Conservation (phyloP, 352 stramenopile genomes). For the Globisporangium cystogenes region DNA sequence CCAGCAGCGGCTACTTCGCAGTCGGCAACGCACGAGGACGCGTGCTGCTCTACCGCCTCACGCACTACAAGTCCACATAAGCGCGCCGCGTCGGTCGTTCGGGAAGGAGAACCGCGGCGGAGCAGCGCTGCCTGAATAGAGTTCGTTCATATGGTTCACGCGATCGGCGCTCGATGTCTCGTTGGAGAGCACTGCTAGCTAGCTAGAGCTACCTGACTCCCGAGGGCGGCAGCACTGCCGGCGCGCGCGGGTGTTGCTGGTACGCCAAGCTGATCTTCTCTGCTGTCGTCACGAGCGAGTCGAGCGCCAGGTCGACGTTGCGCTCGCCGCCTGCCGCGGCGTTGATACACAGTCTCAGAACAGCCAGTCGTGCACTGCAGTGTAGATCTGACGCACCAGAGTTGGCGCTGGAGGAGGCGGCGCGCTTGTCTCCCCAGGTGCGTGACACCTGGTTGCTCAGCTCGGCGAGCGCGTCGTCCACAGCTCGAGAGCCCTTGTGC, state of each 20-base stretch:
- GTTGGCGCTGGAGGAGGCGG: conserved; percentile 3
- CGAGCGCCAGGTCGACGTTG: conserved; percentile 43
- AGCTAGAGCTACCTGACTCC: no score
- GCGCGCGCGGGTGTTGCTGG: conserved; percentile 16
- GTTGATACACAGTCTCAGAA: background rate
- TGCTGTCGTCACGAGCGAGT: conserved; percentile 54
- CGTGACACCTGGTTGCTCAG: conserved; percentile 51
- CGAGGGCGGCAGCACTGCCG: background rate
- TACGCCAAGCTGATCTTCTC: conserved; percentile 56
- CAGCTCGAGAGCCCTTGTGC: conserved; percentile 31
- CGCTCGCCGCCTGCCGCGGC: conserved; percentile 16
- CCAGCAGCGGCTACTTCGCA: conserved; percentile 91
- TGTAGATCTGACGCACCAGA: background rate
- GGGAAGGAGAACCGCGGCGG: no score
- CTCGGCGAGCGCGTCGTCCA: conserved; percentile 57
- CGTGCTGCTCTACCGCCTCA: conserved; percentile 95
- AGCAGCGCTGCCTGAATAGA: background rate
- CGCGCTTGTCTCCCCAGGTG: conserved; percentile 22
- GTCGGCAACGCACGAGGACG: conserved; percentile 96
- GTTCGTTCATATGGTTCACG: background rate
- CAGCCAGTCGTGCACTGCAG: background rate
- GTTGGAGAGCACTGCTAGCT: background rate
- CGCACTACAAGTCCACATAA: conserved; percentile 91
- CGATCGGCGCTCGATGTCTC: background rate
- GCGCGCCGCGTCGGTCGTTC: background rate